Conservation (phyloP, 2,329 filamentous ascomycete genomes). For the Claviceps spartinae region DNA sequence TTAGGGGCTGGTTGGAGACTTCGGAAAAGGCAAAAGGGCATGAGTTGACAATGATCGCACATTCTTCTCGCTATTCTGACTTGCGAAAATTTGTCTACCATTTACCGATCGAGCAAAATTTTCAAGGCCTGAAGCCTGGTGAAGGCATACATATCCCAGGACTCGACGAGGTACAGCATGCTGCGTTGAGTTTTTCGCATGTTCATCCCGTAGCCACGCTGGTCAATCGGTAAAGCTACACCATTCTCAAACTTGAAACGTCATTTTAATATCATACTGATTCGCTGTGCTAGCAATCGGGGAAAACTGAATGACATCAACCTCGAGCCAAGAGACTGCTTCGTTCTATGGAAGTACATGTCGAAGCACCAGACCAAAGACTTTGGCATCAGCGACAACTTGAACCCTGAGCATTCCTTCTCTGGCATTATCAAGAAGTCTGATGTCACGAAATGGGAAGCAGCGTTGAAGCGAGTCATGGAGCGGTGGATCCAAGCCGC, state of each 20-base stretch:
- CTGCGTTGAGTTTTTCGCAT: constrained; percentile 37
- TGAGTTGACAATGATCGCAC: constrained; percentile 53
- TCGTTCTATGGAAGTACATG: constrained; percentile 53
- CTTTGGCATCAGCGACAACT: not conserved
- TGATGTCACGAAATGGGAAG: not conserved
- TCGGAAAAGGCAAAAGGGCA: constrained; percentile 51
- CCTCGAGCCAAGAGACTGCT: constrained; percentile 59
- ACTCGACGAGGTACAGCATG: constrained; percentile 28
- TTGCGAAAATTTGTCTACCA: constrained; percentile 60
- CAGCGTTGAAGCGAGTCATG: not conserved
- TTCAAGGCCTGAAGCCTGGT: constrained; percentile 35
- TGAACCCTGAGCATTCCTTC: not conserved
- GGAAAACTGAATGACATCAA: constrained; percentile 53
- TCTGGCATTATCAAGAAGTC: not conserved
- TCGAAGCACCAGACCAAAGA: constrained; percentile 34
- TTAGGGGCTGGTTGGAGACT: constrained; percentile 51
- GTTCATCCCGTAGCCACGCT: constrained; percentile 55
- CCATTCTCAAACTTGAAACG: too few relatives aligned
- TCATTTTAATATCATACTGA: constrained; percentile 5
- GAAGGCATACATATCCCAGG: constrained; percentile 30
- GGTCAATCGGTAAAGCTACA: constrained; percentile 31
- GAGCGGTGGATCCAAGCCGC: not conserved
- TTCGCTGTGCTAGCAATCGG: constrained; percentile 26
- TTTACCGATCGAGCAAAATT: constrained; percentile 32
- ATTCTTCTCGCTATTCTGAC: constrained; percentile 60